Evolutionary conservation across 23 red algal genomes (phyloP), one percentile per base, ranked within the genome.

Genomic region (Gracilariopsis chorda): DNA sequence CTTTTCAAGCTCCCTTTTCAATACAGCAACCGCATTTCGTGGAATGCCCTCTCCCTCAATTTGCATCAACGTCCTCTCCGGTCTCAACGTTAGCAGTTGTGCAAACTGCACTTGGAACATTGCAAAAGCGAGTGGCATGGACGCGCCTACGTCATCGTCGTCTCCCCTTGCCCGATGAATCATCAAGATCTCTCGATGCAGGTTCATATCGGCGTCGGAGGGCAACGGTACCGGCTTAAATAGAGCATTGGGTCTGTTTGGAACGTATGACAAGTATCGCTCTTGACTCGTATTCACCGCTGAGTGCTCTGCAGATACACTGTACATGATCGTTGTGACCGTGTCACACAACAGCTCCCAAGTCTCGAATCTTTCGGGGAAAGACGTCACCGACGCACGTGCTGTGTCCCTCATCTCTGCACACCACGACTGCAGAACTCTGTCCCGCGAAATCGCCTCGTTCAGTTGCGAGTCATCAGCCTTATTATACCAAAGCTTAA

Each of bases 81-180:
- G 49, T 45, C 28, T 76, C 33, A 84, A 37, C 24, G 88, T 82
- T 3, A 92, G 63, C 13, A 92, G 61, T 41, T 92, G 88, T 16
- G 77, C 51, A 51, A 92, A 92, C 29, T 84, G 88, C 37, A 84
- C 79, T 45, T 92, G 88, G 44, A 92, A 92, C 40, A 92, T 64
- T 39, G 88, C 77, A 59, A 92, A 74, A 21, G 57, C 65, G 25
- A 92, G 37, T 5, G 88, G 88, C 77, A n/a, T n/a, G n/a, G n/a
- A n/a, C n/a, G n/a, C n/a, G 41, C 77, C 77, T 11, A 92, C 40
- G 21, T 84, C 76, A 42, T 82, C 68, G 14, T 84, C 76, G 41
- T 82, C 71, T 74, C 69, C 85, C 40, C 68, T 53, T 30, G 34
- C 65, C 72, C 72, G 65, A 45, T 78, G 85, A 62, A 89, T 78